These are phyloP conservation scores for Gymnopilus junonius DNA, from an alignment of 768 basidiomycete genomes.

Conservation along the genomic window DNA sequence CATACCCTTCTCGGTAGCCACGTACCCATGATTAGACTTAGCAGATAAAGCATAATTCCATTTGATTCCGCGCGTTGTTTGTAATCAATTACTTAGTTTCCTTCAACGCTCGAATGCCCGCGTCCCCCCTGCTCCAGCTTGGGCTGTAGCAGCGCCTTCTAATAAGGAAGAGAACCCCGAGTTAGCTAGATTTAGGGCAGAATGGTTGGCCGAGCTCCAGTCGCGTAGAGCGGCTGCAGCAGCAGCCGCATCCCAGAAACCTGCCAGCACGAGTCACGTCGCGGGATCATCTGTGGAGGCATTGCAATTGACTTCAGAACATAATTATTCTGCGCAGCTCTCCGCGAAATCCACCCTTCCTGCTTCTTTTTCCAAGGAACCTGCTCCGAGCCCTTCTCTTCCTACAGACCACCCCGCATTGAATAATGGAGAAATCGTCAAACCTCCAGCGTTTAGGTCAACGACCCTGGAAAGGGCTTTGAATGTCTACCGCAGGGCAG, in stretches of 20 bases:
- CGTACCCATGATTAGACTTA: conserved; percentile 13
- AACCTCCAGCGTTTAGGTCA: conserved; percentile 30
- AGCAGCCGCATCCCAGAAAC: background rate
- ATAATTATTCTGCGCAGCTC: background rate
- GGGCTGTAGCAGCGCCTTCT: conserved; percentile 14
- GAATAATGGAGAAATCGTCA: conserved; percentile 23
- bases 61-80: conserved; percentile 3
- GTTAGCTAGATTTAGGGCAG: conserved; percentile 69
- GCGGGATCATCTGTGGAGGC: background rate
- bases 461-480: conserved; percentile 53
- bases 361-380: background rate
- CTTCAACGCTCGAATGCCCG: conserved; percentile 24
- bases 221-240: conserved; percentile 32
- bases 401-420: conserved; percentile 28
- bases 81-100: conserved; percentile 3
- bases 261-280: background rate
- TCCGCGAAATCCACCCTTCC: background rate
- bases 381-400: background rate
- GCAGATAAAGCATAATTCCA: conserved; percentile 19
- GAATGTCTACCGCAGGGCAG: conserved; percentile 69
- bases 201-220: conserved; percentile 73
- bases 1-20: conserved; percentile 2
- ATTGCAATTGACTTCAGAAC: background rate
- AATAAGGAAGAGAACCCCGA: conserved; percentile 57
- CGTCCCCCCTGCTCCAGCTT: conserved; percentile 15